A percentile compares a stretch with the other conserved stretches of the same genome.
Conservation (phyloP, 352 stramenopile species). For the Phytophthora tentaculata region DNA sequence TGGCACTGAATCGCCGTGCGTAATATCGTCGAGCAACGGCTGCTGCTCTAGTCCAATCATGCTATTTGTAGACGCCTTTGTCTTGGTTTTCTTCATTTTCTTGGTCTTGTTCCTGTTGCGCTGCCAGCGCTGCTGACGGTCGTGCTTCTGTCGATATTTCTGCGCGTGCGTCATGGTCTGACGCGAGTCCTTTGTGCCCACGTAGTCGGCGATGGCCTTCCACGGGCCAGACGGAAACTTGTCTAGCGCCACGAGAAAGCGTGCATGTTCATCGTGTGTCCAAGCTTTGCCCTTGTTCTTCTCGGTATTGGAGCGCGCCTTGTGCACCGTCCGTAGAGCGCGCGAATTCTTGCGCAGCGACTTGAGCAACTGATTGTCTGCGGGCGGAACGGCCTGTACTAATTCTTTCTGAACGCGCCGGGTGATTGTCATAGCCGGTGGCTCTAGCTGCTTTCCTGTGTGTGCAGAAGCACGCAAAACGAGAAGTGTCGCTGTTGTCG, state of each 20-base stretch:
- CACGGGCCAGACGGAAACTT: conserved; percentile 62
- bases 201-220: conserved; percentile 67
- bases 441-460: neutral
- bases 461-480: conserved; percentile 20
- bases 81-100: too few relatives aligned
- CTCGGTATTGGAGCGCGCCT: conserved; percentile 34
- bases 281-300: conserved; percentile 66
- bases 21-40: conserved; percentile 3
- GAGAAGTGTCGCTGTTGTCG: conserved; percentile 19
- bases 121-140: conserved; percentile 56
- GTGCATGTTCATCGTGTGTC: conserved; percentile 60
- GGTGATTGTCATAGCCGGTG: conserved; percentile 53
- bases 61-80: too few relatives aligned
- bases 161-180: conserved; percentile 93
- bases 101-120: conserved; percentile 49
- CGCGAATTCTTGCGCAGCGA: conserved; percentile 25
- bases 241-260: conserved; percentile 65
- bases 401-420: conserved; percentile 66
- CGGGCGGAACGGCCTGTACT: conserved; percentile 45
- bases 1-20: neutral
- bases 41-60: too few relatives aligned
- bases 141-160: conserved; percentile 82
- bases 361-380: conserved; percentile 36
- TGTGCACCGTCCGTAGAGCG: conserved; percentile 13
- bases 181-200: conserved; percentile 78